phyloP scores from a whole-genome alignment of 2,329 filamentous ascomycete species.

The Fusarium cyanostomum region DNA sequence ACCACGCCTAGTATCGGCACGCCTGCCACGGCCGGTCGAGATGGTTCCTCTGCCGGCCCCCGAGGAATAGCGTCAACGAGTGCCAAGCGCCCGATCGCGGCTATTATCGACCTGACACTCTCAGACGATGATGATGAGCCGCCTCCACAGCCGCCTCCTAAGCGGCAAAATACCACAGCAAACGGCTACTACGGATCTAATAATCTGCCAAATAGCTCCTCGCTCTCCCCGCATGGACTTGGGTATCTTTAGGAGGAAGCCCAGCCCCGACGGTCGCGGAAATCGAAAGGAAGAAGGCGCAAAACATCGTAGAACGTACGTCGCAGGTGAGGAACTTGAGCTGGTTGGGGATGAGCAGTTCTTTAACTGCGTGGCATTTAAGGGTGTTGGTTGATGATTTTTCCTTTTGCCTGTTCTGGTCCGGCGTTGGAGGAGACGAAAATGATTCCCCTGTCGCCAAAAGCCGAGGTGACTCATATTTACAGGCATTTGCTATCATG shows the following conservation, averaged over 20 bases:
- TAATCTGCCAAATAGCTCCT: conserved; percentile 36
- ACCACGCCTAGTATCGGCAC: conserved; percentile 50
- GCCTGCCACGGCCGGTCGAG: conserved; percentile 50
- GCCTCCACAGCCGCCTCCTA: conserved; percentile 55
- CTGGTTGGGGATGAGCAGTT: not conserved
- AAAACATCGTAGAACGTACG: conserved; percentile 25
- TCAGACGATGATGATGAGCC: conserved; percentile 62
- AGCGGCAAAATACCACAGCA: conserved; percentile 54
- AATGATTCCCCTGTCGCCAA: conserved; percentile 44
- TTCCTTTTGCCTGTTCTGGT: conserved; percentile 34
- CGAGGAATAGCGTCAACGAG: conserved; percentile 50
- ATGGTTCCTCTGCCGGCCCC: conserved; percentile 49
- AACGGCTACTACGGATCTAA: conserved; percentile 38
- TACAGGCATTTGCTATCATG: conserved; percentile 29
- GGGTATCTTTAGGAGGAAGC: conserved; percentile 38
- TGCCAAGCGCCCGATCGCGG: conserved; percentile 59
- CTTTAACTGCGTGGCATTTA: conserved; percentile 22
- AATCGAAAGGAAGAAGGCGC: conserved; percentile 20
- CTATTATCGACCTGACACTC: conserved; percentile 68
- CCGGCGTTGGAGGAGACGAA: conserved; percentile 43
- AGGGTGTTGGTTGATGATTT: conserved; percentile 36
- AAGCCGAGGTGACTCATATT: conserved; percentile 25
- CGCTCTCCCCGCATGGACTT: conserved; percentile 23
- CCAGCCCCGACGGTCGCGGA: conserved; percentile 19
- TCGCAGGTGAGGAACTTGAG: not conserved